Base-by-base conservation (phyloP, 345 rosid species). In the Eucalyptus curtisii region DNA sequence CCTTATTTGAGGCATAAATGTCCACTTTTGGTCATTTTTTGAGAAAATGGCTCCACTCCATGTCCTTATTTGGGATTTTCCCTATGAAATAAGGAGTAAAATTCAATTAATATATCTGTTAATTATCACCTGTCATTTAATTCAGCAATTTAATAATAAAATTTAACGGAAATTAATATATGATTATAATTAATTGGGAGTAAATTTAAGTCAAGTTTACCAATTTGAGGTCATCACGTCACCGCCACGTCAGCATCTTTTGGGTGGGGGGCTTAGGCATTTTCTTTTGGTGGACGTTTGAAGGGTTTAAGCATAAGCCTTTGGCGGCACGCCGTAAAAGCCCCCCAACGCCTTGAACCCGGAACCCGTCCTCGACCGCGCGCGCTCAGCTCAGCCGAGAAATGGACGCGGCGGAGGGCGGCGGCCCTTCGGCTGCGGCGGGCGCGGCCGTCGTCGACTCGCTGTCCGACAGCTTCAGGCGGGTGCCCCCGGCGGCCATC, bases 401-500 rank as follows among this genome's bases (percentile, higher is more conserved):
- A 76, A 55, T 48, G 88, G 53, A 44, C n/a, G 24, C 88, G 17
- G 49, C 52, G 88, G 49, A 86, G 33, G 89, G 90, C 88, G 88
- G 55, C 88, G 88, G 55, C 47, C 47, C 90, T 47, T 88, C 88
- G 94, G 92, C 93, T 14, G 64, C 64, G 16, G 92, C 93, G n/a
- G 61, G 30, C 22, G 92, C 93, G 24, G 91, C 96, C 81, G 49
- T 95, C 52, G 88, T 93, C 90, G 52, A 93, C 85, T 94, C 98
- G 44, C 94, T 96, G 52, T 94, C 95, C 8, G 88, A 88, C 87
- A 95, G 96, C 94, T 93, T 96, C 85, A 90, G 90, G 42, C 92
- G 94, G 30, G 95, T 97, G 66, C 98, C 97, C 85, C 92, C 91
- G 88, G 79, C 93, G 8, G 98, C 98, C 76, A 87, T 97, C 55